These are phyloP conservation scores for Termitomyces sp. DNA, from an alignment of 768 basidiomycete genomes.

Conservation along the genomic window DNA sequence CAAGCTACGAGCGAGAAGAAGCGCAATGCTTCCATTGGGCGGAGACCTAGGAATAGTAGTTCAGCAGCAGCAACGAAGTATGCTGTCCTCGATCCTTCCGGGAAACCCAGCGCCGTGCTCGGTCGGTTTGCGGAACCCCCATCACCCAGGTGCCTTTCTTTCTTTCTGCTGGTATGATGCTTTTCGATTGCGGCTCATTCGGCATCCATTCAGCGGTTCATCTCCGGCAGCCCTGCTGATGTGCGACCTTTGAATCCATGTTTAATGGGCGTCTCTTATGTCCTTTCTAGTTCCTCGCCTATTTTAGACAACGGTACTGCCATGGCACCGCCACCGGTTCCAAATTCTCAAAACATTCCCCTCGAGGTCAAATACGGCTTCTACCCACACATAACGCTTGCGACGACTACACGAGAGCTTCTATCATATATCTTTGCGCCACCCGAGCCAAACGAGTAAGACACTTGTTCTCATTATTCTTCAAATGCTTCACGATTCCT, in stretches of 20 bases:
- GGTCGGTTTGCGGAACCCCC: slow-evolving; percentile 23
- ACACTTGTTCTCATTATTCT: slow-evolving; percentile 23
- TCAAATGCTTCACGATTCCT: slow-evolving; percentile 14
- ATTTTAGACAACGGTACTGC: slow-evolving; percentile 25
- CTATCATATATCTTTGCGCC: slow-evolving; percentile 74
- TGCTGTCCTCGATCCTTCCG: slow-evolving; percentile 27
- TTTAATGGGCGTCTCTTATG: slow-evolving; percentile 17
- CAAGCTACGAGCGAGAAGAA: slow-evolving; percentile 86
- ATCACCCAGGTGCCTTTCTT: slow-evolving; percentile 21
- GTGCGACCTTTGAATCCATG: slow-evolving; percentile 25
- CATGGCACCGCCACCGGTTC: slow-evolving; percentile 18
- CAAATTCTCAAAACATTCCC: slow-evolving; percentile 29
- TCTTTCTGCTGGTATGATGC: slow-evolving; percentile 8
- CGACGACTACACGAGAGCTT: slow-evolving; percentile 63
- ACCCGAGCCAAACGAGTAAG: slow-evolving; percentile 52
- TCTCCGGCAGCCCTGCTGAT: slow-evolving; percentile 37
- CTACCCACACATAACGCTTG: slow-evolving; percentile 49
- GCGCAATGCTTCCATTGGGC: slow-evolving; percentile 50
- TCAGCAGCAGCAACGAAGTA: slow-evolving; percentile 44
- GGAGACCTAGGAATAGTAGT: slow-evolving; percentile 65
- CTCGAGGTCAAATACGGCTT: slow-evolving; percentile 48
- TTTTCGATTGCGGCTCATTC: slow-evolving; percentile 18
- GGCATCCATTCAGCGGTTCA: slow-evolving; percentile 25
- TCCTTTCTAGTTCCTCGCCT: slow-evolving; percentile 26
- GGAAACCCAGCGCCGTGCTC: slow-evolving; percentile 22